These are phyloP conservation scores for Alloteropsis semialata DNA, from an alignment of 176 grass and related monocot genomes.

Conservation along the genomic window DNA sequence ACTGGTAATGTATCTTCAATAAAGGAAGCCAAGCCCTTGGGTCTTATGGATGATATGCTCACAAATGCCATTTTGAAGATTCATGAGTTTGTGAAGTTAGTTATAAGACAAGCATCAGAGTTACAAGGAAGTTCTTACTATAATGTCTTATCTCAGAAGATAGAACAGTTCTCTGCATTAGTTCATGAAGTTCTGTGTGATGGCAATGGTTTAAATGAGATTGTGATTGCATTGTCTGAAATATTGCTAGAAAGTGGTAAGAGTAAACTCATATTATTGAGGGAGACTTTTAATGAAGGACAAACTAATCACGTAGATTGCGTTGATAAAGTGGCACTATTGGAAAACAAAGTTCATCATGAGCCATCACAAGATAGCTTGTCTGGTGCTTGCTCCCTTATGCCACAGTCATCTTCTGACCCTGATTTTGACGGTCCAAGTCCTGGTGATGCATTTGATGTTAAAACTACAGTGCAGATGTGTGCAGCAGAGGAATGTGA, in stretches of 20 bases:
- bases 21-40: conserved; percentile 26
- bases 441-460: conserved; percentile 39
- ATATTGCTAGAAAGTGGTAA: conserved; percentile 69
- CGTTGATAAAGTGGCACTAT: conserved; percentile 95
- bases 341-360: conserved; percentile 85
- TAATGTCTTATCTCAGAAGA: conserved; percentile 55
- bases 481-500: conserved; percentile 54
- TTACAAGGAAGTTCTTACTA: conserved; percentile 41
- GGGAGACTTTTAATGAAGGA: conserved; percentile 53
- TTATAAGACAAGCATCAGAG: conserved; percentile 56
- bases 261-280: conserved; percentile 53
- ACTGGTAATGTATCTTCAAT: conserved; percentile 8
- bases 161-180: conserved; percentile 58
- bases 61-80: conserved; percentile 66
- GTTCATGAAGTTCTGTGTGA: conserved; percentile 62
- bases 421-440: conserved; percentile 43
- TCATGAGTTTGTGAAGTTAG: conserved; percentile 74
- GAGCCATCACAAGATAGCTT: conserved; percentile 38
- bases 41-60: conserved; percentile 41
- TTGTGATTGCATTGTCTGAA: conserved; percentile 54
- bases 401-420: conserved; percentile 54
- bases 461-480: conserved; percentile 38
- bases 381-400: conserved; percentile 26
- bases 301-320: conserved; percentile 85
- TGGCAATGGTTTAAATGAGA: conserved; percentile 48